phyloP scores from a whole-genome alignment of 2,329 filamentous ascomycete species.

The Aureobasidium sp. region DNA sequence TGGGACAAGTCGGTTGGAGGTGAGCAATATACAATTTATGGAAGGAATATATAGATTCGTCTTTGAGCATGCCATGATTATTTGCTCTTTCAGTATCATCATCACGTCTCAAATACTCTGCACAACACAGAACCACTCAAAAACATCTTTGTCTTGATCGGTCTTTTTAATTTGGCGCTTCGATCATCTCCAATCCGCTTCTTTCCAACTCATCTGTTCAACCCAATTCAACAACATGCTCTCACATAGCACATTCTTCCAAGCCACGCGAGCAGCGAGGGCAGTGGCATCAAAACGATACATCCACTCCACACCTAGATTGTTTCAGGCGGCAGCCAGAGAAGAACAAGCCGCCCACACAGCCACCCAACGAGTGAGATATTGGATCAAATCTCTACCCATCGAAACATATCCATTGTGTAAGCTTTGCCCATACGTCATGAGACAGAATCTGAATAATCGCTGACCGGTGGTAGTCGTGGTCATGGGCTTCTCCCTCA shows the following conservation, averaged over 20 bases:
- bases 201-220: too few species aligned
- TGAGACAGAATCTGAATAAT: not conserved
- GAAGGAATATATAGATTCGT: not conserved
- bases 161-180: too few species aligned
- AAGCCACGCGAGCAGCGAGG: not conserved
- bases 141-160: not conserved
- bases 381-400: constrained; percentile 9
- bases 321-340: not conserved
- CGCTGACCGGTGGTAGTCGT: not conserved
- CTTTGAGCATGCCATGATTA: not conserved
- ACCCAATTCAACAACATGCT: not conserved
- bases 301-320: not conserved
- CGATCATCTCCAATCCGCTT: too few species aligned
- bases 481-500: not conserved
- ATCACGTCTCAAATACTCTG: not conserved
- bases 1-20: not conserved
- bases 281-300: not conserved
- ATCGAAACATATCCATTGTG: constrained; percentile 8
- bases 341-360: constrained; percentile 8
- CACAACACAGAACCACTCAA: not conserved
- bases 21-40: not conserved
- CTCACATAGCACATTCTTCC: not conserved
- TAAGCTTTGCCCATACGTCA: not conserved
- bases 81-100: not conserved
- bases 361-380: not conserved